Base-by-base conservation (phyloP, 768 basidiomycete species). In the Lactarius trivialis region DNA sequence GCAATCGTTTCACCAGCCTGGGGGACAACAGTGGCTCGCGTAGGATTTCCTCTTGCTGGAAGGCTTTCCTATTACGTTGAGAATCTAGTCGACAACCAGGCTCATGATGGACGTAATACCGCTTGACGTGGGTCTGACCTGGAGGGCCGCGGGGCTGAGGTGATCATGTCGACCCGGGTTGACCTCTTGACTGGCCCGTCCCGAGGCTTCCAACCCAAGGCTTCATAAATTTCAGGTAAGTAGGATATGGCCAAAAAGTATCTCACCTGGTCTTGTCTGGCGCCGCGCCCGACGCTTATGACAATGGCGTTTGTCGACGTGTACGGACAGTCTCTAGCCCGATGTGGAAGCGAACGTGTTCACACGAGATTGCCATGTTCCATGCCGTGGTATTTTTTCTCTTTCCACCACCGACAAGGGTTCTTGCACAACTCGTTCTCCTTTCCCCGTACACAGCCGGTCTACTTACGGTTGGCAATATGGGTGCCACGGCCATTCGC, bases 111-210 rank as follows among this genome's bases (percentile, higher is more conserved):
- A 1, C 57, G 66, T 14, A 73, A 74, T 56, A 48, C 51, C 5
- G 71, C 70, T 1, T 52, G 69, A 2, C 68, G 73, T 2, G 0
- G 37, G 41, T 41, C 59, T 76, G 52, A 65, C 65, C 56, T 75
- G 71, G 72, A 56, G 70, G 26, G 71, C 74, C 1, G 19, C 19
- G 4, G 70, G 70, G 50, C 49, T 73, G n/a, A 50, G 51, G 28
- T 75, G 77, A n/a, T n/a, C 21, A 1, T 0, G 72, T 63, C 17
- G 72, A 76, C 21, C 80, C n/a, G n/a, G n/a, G n/a, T n/a, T n/a
- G n/a, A n/a, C n/a, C n/a, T n/a, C n/a, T n/a, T n/a, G n/a, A n/a
- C n/a, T n/a, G n/a, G n/a, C n/a, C n/a, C n/a, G n/a, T n/a, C n/a
- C n/a, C n/a, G n/a, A n/a, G n/a, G n/a, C n/a, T n/a, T n/a, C n/a